Base-by-base conservation (phyloP, 2,329 filamentous ascomycete genomes). In the Akanthomyces dipterigenus region DNA sequence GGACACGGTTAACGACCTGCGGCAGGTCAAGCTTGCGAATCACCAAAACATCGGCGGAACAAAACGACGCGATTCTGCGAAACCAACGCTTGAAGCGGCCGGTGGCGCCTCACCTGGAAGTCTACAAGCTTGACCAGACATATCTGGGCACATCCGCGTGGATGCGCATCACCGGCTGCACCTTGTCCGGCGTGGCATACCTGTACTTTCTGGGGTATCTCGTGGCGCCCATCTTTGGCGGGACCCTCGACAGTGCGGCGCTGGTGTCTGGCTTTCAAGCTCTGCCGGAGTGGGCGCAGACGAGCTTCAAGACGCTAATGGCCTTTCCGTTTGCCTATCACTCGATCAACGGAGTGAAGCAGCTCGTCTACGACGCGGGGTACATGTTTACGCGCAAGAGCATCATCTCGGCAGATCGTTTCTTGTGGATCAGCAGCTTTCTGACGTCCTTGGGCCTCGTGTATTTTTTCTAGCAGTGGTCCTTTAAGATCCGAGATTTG, bases 61-160 rank as follows among this genome's bases (percentile, higher is more conserved):
- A 53, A 6, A 16, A 24, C 16, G 49, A 53, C 18, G 49, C 49
- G 18, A 85, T 83, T 68, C 7, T 53, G 20, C 49, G 49, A 36
- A 77, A 83, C 68, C 91, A 96, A 78, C 90, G 91, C 69, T 80
- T 86, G 60, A 76, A 81, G 69, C 90, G 91, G 63, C 91, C 91
- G 70, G 82, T 93, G 68, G 81, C 89, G 40, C 91, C 91, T 46
- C 91, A 95, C 73, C 82, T 96, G 63, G 71, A 77, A 68, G 90
- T 92, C 81, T 96, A 95, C 84, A 80, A 82, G 70, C 85, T 86
- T 62, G 85, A 88, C 73, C 88, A 95, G 75, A 92, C 89, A 69
- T 95, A 86, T 86, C 85, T 88, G 73, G 79, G 80, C 65, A 85
- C 84, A 64, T 82, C 78, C 62, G 77, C 78, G 65, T 78, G 88